phyloP scores from a whole-genome alignment of 495 filamentous ascomycete species.

The Copromyces sp. region DNA sequence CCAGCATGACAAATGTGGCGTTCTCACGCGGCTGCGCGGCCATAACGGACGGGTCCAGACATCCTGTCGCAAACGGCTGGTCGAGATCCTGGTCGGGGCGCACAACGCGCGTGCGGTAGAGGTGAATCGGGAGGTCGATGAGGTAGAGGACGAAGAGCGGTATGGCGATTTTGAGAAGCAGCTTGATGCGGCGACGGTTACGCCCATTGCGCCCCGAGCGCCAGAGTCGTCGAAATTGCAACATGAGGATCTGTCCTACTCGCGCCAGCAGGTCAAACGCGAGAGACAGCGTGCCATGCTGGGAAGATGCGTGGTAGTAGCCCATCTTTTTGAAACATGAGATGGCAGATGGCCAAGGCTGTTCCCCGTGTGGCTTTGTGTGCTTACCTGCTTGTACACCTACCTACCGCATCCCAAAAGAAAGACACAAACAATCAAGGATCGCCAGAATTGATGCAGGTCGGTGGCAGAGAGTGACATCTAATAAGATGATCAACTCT shows the following conservation, averaged over 20 bases:
- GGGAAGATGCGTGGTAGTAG: neutral
- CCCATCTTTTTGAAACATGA: neutral
- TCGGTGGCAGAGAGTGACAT: neutral
- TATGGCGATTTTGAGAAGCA: neutral
- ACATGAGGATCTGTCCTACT: neutral
- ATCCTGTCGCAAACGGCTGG: conserved; percentile 31
- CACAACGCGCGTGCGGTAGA: conserved; percentile 18
- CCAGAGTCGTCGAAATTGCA: neutral
- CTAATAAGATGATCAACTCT: neutral
- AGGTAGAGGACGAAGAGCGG: conserved; percentile 1
- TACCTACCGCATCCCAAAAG: neutral
- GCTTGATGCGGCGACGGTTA: neutral
- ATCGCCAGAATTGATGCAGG: neutral
- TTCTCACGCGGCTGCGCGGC: conserved; percentile 59
- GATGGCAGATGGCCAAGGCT: neutral
- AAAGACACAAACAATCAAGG: neutral
- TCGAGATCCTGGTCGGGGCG: conserved; percentile 29
- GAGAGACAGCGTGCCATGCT: neutral
- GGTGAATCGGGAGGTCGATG: conserved; percentile 24
- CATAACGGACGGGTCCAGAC: conserved; percentile 33
- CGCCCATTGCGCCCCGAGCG: neutral
- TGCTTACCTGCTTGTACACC: neutral
- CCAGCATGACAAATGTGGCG: conserved; percentile 87
- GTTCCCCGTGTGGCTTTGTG: neutral
- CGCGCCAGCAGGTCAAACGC: neutral